A percentile compares a stretch with the other conserved stretches of the same genome.
Evolutionary conservation across 805 yeast genomes (phyloP).

Genomic region (Myxozyma monticola): DNA sequence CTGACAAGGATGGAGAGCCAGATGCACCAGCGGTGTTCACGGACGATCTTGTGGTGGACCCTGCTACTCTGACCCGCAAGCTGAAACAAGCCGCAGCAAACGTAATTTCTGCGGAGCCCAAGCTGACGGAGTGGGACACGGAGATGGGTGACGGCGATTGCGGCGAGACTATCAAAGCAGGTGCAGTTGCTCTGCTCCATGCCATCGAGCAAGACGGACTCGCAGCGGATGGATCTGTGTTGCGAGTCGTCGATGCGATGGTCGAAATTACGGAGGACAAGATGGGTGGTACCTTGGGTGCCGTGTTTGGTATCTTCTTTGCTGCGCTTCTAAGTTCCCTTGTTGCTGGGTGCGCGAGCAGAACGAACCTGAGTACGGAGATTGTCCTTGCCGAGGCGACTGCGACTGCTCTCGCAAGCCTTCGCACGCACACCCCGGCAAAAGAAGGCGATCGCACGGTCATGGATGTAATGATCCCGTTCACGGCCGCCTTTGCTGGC

Average conservation of each 20-base stretch:
- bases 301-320: conserved; percentile 80
- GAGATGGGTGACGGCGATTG: conserved; percentile 97
- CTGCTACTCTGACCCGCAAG: too few relatives aligned
- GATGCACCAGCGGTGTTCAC: not conserved
- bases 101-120: conserved; percentile 71
- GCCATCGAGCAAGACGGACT: too few relatives aligned
- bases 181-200: too few relatives aligned
- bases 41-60: not conserved
- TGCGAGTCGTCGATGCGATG: too few relatives aligned
- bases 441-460: conserved; percentile 85
- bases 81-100: too few relatives aligned
- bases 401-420: conserved; percentile 71
- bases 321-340: conserved; percentile 64
- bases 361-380: too few relatives aligned
- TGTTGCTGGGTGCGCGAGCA: too few relatives aligned
- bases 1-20: not conserved
- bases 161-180: conserved; percentile 85
- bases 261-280: conserved; percentile 83
- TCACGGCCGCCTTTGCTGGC: conserved; percentile 71
- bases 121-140: conserved; percentile 80
- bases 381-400: too few relatives aligned
- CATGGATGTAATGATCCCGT: conserved; percentile 86
- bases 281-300: conserved; percentile 98
- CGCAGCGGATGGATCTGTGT: conserved; percentile 4
- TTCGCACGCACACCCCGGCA: conserved; percentile 84